phyloP scores from a whole-genome alignment of 768 basidiomycete species.

The Lyophyllum semitale region DNA sequence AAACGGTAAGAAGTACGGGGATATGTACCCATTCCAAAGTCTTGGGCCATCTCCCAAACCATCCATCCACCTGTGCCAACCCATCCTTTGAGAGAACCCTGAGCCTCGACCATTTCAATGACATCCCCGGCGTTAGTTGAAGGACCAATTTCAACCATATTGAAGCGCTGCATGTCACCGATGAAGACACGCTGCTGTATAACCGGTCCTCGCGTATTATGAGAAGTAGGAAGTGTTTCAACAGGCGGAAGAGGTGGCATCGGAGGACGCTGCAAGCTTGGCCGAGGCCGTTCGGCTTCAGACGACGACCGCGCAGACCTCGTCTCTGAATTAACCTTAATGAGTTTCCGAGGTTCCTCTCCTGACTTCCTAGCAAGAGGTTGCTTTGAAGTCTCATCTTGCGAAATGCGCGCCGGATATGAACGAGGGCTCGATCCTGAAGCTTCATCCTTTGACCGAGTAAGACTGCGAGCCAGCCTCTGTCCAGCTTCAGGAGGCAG shows the following conservation, averaged over 20 bases:
- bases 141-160: conserved; percentile 69
- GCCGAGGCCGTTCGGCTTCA: conserved; percentile 24
- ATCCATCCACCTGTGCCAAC: conserved; percentile 76
- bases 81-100: conserved; percentile 67
- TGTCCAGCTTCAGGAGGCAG: conserved; percentile 32
- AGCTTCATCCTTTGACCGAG: conserved; percentile 25
- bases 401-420: conserved; percentile 19
- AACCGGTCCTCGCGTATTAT: conserved; percentile 26
- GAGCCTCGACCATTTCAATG: conserved; percentile 59
- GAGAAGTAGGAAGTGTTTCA: conserved; percentile 34
- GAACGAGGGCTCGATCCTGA: conserved; percentile 15
- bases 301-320: conserved; percentile 22
- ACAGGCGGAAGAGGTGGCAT: conserved; percentile 38
- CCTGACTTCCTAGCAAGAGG: conserved; percentile 13
- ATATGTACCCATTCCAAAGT: conserved; percentile 86
- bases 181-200: conserved; percentile 78
- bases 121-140: conserved; percentile 75
- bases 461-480: conserved; percentile 37
- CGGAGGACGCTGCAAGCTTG: conserved; percentile 30
- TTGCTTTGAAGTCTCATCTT: conserved; percentile 8
- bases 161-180: conserved; percentile 73
- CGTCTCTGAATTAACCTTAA: conserved; percentile 15
- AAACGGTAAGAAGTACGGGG: not conserved
- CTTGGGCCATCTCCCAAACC: conserved; percentile 86
- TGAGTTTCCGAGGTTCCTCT: conserved; percentile 18